Base-by-base conservation (phyloP, 345 rosid genomes). In the Carallia pectinifolia region DNA sequence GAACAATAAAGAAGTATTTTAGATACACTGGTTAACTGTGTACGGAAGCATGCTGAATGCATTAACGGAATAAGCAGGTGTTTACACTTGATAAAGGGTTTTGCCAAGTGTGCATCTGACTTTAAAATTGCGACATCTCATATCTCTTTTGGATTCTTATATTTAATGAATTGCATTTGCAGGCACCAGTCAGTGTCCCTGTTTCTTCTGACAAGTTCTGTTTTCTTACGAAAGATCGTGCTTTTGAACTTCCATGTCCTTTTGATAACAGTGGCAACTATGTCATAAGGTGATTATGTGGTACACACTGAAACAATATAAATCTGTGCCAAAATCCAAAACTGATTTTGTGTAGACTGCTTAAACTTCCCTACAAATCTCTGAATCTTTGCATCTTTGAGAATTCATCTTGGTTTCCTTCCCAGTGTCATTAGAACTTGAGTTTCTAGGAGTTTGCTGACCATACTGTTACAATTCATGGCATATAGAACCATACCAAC, bases 141-240 rank as follows among this genome's bases (percentile, higher is more conserved):
- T 27, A 17, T 30, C 64, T 64, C 23, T 39, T 19, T 72, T 39
- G 61, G 29, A 52, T 61, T 71, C 58, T 72, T 10, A 34, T 36
- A 36, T 36, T 58, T 39, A 10, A 62, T 70, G 53, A 69, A 65
- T 53, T 64, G 31, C 76, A 47, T 76, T 72, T 73, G 71, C 89
- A 93, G 98, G 85, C 96, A 63, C 97, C 97, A 30, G 77, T 89
- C 63, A 74, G 58, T 73, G 87, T 87, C 65, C 87, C 97, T 71
- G 96, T 90, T 70, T 80, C 95, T 75, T 89, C 95, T 1, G 98
- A 94, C 80, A 91, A 91, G 74, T 94, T 94, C 80, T 89, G 83
- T 91, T 86, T 83, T 76, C 86, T 94, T 73, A 88, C 97, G 9
- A 86, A 91, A 79, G 71, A 87, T 69, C 90, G 77, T 80, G 89